Evolutionary conservation across 495 filamentous ascomycete genomes (phyloP).

Genomic region (Aspergillus nanangensis): DNA sequence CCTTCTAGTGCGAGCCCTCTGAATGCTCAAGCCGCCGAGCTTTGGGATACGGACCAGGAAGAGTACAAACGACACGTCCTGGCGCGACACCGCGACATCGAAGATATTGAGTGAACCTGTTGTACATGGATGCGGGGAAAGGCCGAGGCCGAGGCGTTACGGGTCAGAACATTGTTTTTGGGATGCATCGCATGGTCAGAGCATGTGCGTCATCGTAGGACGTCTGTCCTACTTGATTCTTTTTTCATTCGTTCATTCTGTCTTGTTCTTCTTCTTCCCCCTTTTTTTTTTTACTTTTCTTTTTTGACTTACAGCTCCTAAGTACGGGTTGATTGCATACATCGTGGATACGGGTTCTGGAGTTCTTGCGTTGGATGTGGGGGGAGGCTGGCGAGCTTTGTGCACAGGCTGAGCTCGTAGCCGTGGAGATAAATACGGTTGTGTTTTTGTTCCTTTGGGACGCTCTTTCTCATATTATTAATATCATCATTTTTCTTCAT

Average conservation of each 20-base stretch:
- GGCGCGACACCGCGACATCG: slow-evolving; percentile 56
- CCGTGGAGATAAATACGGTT: too few species aligned
- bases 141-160: slow-evolving; percentile 4
- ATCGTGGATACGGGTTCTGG: too few species aligned
- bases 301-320: not conserved
- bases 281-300: not conserved
- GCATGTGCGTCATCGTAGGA: slow-evolving; percentile 13
- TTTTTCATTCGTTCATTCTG: slow-evolving; percentile 5
- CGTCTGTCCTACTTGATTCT: slow-evolving; percentile 1
- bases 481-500: too few species aligned
- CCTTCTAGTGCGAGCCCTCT: slow-evolving; percentile 75
- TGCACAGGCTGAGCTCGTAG: too few species aligned
- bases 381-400: too few species aligned
- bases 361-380: too few species aligned
- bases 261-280: slow-evolving; percentile 1
- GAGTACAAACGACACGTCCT: slow-evolving; percentile 82
- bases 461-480: too few species aligned
- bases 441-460: too few species aligned
- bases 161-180: slow-evolving; percentile 5
- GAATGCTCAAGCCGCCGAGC: slow-evolving; percentile 91
- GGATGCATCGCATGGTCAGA: slow-evolving; percentile 19
- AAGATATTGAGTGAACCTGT: slow-evolving; percentile 49
- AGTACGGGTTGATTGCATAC: too few species aligned
- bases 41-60: slow-evolving; percentile 86
- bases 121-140: not conserved